Percentiles rank a stretch among this genome's conserved stretches.
phyloP scores from a whole-genome alignment of 2,329 filamentous ascomycete species.

The Sporothrix luriei region DNA sequence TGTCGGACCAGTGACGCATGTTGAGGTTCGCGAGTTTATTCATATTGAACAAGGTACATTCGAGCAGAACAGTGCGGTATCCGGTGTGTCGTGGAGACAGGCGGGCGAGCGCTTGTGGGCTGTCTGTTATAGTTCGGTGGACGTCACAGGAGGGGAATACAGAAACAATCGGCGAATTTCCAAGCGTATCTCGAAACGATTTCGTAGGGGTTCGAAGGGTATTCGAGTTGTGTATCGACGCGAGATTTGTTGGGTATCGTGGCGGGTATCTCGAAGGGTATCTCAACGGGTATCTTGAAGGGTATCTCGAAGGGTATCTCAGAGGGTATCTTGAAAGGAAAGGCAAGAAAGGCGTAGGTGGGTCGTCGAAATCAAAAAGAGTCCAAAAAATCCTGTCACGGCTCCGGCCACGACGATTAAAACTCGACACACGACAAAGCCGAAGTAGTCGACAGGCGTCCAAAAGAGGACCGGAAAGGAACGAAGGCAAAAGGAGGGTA shows the following conservation, averaged over 20 bases:
- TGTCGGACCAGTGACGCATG: constrained; percentile 72
- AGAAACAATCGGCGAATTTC: neutral
- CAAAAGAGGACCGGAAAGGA: constrained; percentile 16
- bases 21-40: constrained; percentile 65
- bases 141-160: neutral
- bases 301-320: constrained; percentile 25
- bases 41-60: constrained; percentile 48
- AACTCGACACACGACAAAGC: neutral
- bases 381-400: constrained; percentile 18
- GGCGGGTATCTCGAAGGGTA: neutral
- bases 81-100: neutral
- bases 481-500: constrained; percentile 36
- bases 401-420: constrained; percentile 20
- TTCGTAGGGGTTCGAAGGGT: neutral
- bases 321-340: constrained; percentile 8
- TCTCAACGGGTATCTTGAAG: neutral
- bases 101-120: neutral
- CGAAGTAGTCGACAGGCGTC: neutral
- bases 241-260: neutral
- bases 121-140: neutral
- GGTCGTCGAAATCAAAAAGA: constrained; percentile 24
- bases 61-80: constrained; percentile 42
- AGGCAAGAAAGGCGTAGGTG: constrained; percentile 1
- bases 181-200: neutral
- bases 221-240: neutral